Percentiles rank a stretch among this genome's conserved stretches.
Conservation (phyloP, 2,329 filamentous ascomycete genomes). For the Trichoderma afroharzianum region DNA sequence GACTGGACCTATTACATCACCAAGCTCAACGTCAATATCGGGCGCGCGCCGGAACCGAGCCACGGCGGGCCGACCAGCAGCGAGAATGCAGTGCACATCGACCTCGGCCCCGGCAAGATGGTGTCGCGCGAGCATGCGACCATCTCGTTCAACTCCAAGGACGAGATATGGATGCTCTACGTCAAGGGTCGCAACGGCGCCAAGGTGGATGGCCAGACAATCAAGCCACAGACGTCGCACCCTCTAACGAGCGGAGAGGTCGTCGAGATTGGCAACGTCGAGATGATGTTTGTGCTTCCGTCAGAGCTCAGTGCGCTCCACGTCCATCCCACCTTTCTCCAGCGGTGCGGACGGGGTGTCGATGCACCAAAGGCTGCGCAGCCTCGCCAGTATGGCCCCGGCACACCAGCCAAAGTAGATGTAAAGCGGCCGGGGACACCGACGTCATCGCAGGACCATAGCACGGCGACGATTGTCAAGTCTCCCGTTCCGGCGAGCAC, state of each 20-base stretch:
- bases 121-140: slow-evolving; percentile 74
- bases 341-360: slow-evolving; percentile 58
- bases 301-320: slow-evolving; percentile 62
- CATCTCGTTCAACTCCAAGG: slow-evolving; percentile 66
- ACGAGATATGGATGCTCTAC: slow-evolving; percentile 74
- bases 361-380: slow-evolving; percentile 28
- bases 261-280: slow-evolving; percentile 84
- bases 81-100: slow-evolving; percentile 68
- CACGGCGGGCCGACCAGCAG: slow-evolving; percentile 36
- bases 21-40: slow-evolving; percentile 71
- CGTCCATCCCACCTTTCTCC: slow-evolving; percentile 66
- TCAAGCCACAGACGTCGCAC: slow-evolving; percentile 64
- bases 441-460: slow-evolving; percentile 40
- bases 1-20: slow-evolving; percentile 85
- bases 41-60: slow-evolving; percentile 58
- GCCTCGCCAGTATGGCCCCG: slow-evolving; percentile 42
- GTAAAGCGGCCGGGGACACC: slow-evolving; percentile 61
- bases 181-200: slow-evolving; percentile 92
- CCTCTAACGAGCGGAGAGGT: slow-evolving; percentile 81
- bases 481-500: slow-evolving; percentile 35
- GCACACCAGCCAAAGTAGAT: slow-evolving; percentile 58
- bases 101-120: slow-evolving; percentile 79
- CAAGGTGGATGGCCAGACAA: slow-evolving; percentile 69
- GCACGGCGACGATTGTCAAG: slow-evolving; percentile 23
- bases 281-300: slow-evolving; percentile 99